Base-by-base conservation (phyloP, 805 yeast genomes). In the Schwanniomyces pseudopolymorphus region DNA sequence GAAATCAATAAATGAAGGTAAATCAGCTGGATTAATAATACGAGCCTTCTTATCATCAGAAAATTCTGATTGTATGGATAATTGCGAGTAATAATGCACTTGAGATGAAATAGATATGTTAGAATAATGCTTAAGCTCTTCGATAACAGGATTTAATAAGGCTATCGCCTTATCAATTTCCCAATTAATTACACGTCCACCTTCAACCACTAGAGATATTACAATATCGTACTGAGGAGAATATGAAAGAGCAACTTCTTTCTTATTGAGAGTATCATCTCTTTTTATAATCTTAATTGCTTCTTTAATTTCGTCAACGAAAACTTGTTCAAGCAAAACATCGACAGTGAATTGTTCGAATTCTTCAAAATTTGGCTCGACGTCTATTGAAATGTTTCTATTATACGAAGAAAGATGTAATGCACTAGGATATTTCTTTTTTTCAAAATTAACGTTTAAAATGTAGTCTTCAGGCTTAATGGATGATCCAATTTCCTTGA, bases 81-180 rank as follows among this genome's bases (percentile, higher is more conserved):
- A 65, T 26, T 59, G 60, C 13, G 87, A 81, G 59, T 80, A 88
- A 63, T 85, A 85, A 50, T 85, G 86, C 31, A 88, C 77, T 61
- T 89, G 95, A 1, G 95, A 75, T 55, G 88, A 92, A 20, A 91
- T 72, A 4, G 91, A 79, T 59, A 92, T 82, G 55, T 86, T 84
- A 26, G 89, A 79, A 51, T 80, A 75, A 28, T 78, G 76, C 6
- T 74, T 59, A 43, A 91, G 67, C 21, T 72, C 64, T 1, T 68
- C 55, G 42, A 87, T 67, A 22, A 87, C 75, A 1, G 89, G 86
- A 1, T 70, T 58, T 53, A 89, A 80, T 14, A 63, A 56, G n/a
- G 72, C 59, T 9, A 84, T 55, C 4, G 86, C 78, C 1, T 65
- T 48, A 11, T 78, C 83, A 39, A 88, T 80, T 28, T 87, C 88